A percentile compares a stretch with the other conserved stretches of the same genome.
Conservation (phyloP, 2,329 filamentous ascomycete species). For the Myotisia sp. region DNA sequence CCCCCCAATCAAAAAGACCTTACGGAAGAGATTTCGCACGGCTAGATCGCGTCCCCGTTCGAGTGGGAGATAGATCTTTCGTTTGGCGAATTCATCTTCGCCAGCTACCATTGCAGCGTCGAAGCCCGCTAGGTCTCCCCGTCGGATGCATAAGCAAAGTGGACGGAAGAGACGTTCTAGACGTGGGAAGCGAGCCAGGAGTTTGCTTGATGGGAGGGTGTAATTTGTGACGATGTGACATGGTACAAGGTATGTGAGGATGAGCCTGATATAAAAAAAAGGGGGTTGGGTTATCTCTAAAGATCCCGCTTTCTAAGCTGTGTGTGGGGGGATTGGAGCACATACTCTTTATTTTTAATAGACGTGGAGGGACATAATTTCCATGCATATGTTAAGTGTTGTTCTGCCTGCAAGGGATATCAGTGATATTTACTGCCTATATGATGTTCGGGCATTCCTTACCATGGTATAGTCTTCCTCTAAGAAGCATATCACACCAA, state of each 20-base stretch:
- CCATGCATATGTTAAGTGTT: slow-evolving; percentile 67
- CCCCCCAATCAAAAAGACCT: slow-evolving; percentile 75
- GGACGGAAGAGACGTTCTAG: slow-evolving; percentile 68
- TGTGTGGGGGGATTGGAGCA: slow-evolving; percentile 7
- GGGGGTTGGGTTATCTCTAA: slow-evolving; percentile 14
- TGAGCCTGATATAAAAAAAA: slow-evolving; percentile 44
- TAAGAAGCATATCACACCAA: slow-evolving; percentile 82
- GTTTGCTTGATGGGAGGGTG: slow-evolving; percentile 56
- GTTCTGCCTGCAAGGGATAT: slow-evolving; percentile 49
- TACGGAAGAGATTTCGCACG: slow-evolving; percentile 77
- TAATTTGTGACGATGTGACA: slow-evolving; percentile 82
- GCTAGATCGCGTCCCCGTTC: slow-evolving; percentile 86
- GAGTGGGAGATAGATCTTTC: slow-evolving; percentile 84
- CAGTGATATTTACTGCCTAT: slow-evolving; percentile 1
- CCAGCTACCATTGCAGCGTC: slow-evolving; percentile 65
- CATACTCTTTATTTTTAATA: slow-evolving; percentile 65
- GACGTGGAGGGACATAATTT: slow-evolving; percentile 62
- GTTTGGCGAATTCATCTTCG: slow-evolving; percentile 85
- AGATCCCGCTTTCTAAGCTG: background rate
- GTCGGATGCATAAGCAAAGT: slow-evolving; percentile 63
- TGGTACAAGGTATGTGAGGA: slow-evolving; percentile 87
- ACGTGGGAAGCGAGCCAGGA: slow-evolving; percentile 61
- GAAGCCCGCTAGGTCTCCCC: slow-evolving; percentile 69
- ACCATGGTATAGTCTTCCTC: slow-evolving; percentile 84
- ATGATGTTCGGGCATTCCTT: slow-evolving; percentile 11